Evolutionary conservation across 768 basidiomycete species (phyloP).

Genomic region (Tricholoma saponaceum): DNA sequence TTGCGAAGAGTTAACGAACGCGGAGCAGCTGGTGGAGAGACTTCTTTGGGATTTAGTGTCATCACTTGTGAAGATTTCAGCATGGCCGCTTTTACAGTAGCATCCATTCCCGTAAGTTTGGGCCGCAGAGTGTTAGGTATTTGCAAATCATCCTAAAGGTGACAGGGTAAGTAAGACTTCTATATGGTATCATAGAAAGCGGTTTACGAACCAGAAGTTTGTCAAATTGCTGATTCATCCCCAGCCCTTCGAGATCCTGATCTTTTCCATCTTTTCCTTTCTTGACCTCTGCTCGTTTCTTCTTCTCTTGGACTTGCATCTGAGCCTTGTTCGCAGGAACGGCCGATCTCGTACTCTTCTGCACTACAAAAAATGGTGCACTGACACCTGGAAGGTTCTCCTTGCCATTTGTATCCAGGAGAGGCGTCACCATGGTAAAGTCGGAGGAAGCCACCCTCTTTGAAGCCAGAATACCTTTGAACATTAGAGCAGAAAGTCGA

Average conservation of each 20-base stretch:
- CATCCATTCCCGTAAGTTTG: constrained; percentile 77
- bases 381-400: constrained; percentile 54
- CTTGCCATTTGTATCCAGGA: constrained; percentile 55
- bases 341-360: constrained; percentile 13
- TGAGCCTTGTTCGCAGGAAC: constrained; percentile 24
- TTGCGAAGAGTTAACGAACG: constrained; percentile 51
- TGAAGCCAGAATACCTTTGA: constrained; percentile 74
- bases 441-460: constrained; percentile 64
- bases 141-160: constrained; percentile 77
- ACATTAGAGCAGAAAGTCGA: constrained; percentile 44
- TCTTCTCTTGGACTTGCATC: constrained; percentile 33
- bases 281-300: constrained; percentile 29
- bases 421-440: constrained; percentile 66
- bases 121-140: constrained; percentile 75
- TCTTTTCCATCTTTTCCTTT: constrained; percentile 9
- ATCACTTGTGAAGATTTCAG: constrained; percentile 78
- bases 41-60: constrained; percentile 31
- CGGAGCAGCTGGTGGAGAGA: constrained; percentile 41
- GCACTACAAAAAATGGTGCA: constrained; percentile 5
- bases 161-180: constrained; percentile 1
- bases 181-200: background rate
- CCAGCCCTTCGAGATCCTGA: constrained; percentile 21
- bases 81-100: constrained; percentile 88
- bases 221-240: constrained; percentile 73
- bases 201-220: constrained; percentile 60